Evolutionary conservation across 2,329 filamentous ascomycete species (phyloP), one percentile per base, ranked within the genome.

Genomic region (Dothiorella sarmentorum): DNA sequence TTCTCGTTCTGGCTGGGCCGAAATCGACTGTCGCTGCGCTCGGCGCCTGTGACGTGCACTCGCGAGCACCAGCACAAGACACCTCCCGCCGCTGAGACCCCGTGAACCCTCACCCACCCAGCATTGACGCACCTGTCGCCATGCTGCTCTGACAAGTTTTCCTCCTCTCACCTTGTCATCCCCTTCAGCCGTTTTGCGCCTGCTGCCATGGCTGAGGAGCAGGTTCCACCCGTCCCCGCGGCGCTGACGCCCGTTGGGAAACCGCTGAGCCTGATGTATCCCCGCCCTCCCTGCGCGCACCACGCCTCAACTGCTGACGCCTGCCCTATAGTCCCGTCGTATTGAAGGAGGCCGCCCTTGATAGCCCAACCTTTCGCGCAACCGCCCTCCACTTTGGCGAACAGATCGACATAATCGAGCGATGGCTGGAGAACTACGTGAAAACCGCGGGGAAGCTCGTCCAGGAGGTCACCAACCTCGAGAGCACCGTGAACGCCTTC

Each of bases 291-390:
- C 17, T 37, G 29, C 38, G 24, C 52, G 24, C 7, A 38, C 38
- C n/a, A 20, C 10, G 13, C 24, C 47, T 3, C 35, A 27, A 10
- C 43, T 40, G 20, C 59, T 69, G 43, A 49, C 31, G 26, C 22
- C 33, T 15, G n/a, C 27, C 38, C 22, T 37, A 37, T 64, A 86
- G 84, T 59, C 91, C 94, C 43, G 92, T 97, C 33, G 86, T 87
- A 61, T 82, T 97, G 66, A 94, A 93, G 76, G 94, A 99, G 82
- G 94, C 94, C 52, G 89, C 91, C 18, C 88, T 97, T 77, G 94
- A 99, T 76, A 97, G 92, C 37, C 94, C 94, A 24, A 95, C 92
- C 33, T 97, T 97, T 73, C 90, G 94, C 64, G 90, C 92, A 45
- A 90, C 90, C 20, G 85, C 90, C 40, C 78, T 88, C 45, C 91